A percentile compares a stretch with the other conserved stretches of the same genome.
Evolutionary conservation across 2,329 filamentous ascomycete genomes (phyloP).

Genomic region (Intubia oerlemansii): DNA sequence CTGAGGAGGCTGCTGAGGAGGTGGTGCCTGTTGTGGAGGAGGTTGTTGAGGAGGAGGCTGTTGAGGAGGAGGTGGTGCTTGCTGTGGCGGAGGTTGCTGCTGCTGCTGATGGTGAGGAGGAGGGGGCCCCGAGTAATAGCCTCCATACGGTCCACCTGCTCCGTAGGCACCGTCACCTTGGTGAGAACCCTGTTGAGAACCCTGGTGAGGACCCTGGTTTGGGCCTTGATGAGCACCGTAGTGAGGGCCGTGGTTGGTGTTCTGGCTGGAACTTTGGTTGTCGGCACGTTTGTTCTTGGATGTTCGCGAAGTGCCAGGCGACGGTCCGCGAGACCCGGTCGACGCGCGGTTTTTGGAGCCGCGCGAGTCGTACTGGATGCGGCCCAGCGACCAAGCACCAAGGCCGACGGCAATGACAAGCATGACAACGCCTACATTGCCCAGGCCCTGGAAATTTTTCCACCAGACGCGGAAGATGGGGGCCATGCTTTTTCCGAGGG

Average conservation of each 20-base stretch:
- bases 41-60: background rate
- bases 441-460: constrained; percentile 45
- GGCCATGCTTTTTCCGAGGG: constrained; percentile 50
- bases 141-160: constrained; percentile 8
- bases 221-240: too few species aligned
- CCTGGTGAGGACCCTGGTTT: too few species aligned
- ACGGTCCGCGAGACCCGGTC: too few species aligned
- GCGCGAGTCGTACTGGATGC: constrained; percentile 31
- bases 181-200: too few species aligned
- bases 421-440: constrained; percentile 51
- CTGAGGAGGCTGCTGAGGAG: constrained; percentile 4
- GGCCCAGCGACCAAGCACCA: constrained; percentile 57
- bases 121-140: constrained; percentile 10
- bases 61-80: background rate
- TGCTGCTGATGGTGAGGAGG: constrained; percentile 5
- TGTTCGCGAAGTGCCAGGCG: too few species aligned
- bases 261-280: too few species aligned
- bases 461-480: constrained; percentile 60
- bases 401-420: constrained; percentile 54
- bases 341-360: too few species aligned
- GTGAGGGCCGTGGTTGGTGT: too few species aligned
- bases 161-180: too few species aligned
- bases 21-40: constrained; percentile 1
- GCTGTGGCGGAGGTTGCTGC: constrained; percentile 1
- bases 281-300: too few species aligned